Evolutionary conservation across 768 basidiomycete genomes (phyloP).

Genomic region (Saitozyma podzolica): DNA sequence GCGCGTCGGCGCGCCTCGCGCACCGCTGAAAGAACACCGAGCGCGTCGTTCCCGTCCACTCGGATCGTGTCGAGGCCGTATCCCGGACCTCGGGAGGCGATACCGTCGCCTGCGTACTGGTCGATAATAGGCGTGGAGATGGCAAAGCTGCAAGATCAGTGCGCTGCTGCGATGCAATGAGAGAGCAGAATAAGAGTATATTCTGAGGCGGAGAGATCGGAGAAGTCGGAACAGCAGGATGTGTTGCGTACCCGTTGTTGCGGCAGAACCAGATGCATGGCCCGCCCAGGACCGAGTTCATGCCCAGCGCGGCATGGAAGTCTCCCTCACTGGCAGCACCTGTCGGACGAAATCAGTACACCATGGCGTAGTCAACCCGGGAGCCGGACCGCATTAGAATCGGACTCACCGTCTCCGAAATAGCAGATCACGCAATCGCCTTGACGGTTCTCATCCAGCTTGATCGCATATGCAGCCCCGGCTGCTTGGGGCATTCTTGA

Average conservation of each 20-base stretch:
- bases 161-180: not conserved
- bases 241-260: slow-evolving; percentile 61
- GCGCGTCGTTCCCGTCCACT: slow-evolving; percentile 85
- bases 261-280: slow-evolving; percentile 49
- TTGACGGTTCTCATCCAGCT: slow-evolving; percentile 69
- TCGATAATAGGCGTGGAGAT: slow-evolving; percentile 89
- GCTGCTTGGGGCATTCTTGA: slow-evolving; percentile 67
- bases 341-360: slow-evolving; percentile 4
- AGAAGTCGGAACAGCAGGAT: not conserved
- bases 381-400: too few species aligned
- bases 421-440: slow-evolving; percentile 78
- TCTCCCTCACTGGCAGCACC: slow-evolving; percentile 87
- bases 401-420: slow-evolving; percentile 74
- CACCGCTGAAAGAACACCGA: slow-evolving; percentile 67
- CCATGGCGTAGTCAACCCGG: not conserved
- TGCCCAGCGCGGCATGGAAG: slow-evolving; percentile 76
- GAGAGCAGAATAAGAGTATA: too few species aligned
- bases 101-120: slow-evolving; percentile 89
- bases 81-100: slow-evolving; percentile 84
- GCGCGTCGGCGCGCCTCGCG: slow-evolving; percentile 41
- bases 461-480: slow-evolving; percentile 85
- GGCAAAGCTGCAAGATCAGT: slow-evolving; percentile 60
- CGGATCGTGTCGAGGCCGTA: slow-evolving; percentile 89
- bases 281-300: slow-evolving; percentile 55
- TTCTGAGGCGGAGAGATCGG: not conserved